Evolutionary conservation across 352 stramenopile genomes (phyloP), one percentile per base, ranked within the genome.

Genomic region (Phytopythium chamaehyphon): DNA sequence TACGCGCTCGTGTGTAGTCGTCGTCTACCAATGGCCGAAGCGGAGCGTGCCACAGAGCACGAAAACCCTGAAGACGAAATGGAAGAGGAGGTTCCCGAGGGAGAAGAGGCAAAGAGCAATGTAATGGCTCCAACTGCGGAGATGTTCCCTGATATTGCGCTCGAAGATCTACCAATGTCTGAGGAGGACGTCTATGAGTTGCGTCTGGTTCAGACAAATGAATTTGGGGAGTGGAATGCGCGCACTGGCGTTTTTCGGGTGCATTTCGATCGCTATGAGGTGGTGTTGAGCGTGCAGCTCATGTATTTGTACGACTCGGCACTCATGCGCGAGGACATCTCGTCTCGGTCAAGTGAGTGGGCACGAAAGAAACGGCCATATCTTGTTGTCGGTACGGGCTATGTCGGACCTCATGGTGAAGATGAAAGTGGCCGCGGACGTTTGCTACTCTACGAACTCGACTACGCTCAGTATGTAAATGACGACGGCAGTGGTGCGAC

Each of bases 291-390:
- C 21, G 64, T 94, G 28, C 85, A 90, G 44, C 62, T 94, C 43
- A 92, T 94, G 82, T 93, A 94, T 26, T 50, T 94, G 12, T 90
- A 86, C 45, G 84, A 94, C 57, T 88, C 80, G 18, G 87, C 84
- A 12, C 56, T 91, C 6, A 73, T 94, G 66, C 84, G 84, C 22
- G 73, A 84, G 16, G 77, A 92, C 22, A 69, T 90, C 16, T 68
- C 69, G 14, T 86, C 82, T 19, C 69, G 55, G 11, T 90, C 82
- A 1, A 44, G 68, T 1, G 83, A 93, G 39, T 95, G 78, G 78
- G 78, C 83, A 43, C 75, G 76, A 22, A 84, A 85, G 56, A 90
- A 90, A 49, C 82, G 85, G 12, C 84, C 84, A 7, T 95, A 88
- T 40, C 63, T 95, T 0, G 78, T 93, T 5, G 70, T 95, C 31